Evolutionary conservation across 495 filamentous ascomycete species (phyloP), one percentile per base, ranked within the genome.

Genomic region (Niebla homalea): DNA sequence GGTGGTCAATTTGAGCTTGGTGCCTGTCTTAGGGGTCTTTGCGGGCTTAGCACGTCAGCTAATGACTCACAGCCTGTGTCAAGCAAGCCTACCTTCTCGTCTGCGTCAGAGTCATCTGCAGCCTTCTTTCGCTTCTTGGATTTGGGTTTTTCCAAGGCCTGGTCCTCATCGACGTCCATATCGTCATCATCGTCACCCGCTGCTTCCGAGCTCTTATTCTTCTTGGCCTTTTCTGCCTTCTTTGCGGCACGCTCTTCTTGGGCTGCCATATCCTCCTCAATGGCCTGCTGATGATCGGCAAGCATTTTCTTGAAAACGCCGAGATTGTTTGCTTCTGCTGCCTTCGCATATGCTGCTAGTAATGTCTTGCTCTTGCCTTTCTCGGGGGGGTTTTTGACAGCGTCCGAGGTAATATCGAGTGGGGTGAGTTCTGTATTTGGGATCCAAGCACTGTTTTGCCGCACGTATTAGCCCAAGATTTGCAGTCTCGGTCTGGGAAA

Each of bases 251-350:
- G 78, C 43, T 78, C 77, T 36, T 75, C 74, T 63, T 81, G 77
- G 15, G 74, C 74, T 46, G 83, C 77, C 52, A 83, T 75, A 46
- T 79, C 73, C 55, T 79, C 81, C 55, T 78, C 73, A 38, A 79
- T 49, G 4, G 76, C 77, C 50, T 72, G 64, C 50, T 81, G 68
- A 57, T 81, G 79, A 35, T 77, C 70, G 4, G 60, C 57, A 23
- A 94, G 71, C 19, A 94, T 67, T 19, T 71, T 70, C 68, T 94
- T 94, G 73, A 84, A 94, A 63, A 84, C 75, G 2, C 75, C 63
- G 0, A 96, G 65, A 50, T 80, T 74, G 51, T 90, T 74, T 45
- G 77, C 70, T 59, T 92, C 81, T 2, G 79, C 66, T 14, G 85
- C 87, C 50, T 92, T 70, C 36, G 73, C 59, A 62, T 87, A 88